phyloP scores from a whole-genome alignment of 805 yeast species.

The Danielia reshetovae region DNA sequence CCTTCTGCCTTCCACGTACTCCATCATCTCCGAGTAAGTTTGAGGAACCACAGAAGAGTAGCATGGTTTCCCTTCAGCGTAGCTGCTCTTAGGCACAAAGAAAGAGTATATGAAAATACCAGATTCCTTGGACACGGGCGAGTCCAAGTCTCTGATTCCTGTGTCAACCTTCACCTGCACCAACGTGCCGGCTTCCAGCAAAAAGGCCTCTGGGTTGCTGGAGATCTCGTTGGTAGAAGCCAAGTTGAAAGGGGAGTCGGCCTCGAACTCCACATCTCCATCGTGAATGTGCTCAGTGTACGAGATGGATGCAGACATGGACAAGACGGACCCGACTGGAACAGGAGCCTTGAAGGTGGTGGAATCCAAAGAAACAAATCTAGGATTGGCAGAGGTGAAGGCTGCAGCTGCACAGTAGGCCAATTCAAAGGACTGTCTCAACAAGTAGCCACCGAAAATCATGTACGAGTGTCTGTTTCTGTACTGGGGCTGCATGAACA shows the following conservation, averaged over 20 bases:
- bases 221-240: conserved; percentile 57
- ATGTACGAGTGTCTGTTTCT: conserved; percentile 91
- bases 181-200: conserved; percentile 77
- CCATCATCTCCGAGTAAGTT: conserved; percentile 89
- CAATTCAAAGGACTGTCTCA: conserved; percentile 89
- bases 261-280: conserved; percentile 16
- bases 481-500: conserved; percentile 95
- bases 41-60: conserved; percentile 78
- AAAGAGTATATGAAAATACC: conserved; percentile 88
- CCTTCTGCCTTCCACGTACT: conserved; percentile 84
- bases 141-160: conserved; percentile 63
- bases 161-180: conserved; percentile 90
- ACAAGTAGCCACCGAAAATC: conserved; percentile 92
- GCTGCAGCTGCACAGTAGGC: conserved; percentile 93
- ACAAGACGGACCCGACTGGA: conserved; percentile 89
- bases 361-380: conserved; percentile 86
- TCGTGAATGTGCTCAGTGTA: conserved; percentile 78
- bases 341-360: conserved; percentile 93
- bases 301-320: conserved; percentile 75
- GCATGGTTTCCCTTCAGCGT: conserved; percentile 45
- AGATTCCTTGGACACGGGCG: conserved; percentile 59
- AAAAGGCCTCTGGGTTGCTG: conserved; percentile 51
- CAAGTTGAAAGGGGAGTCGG: conserved; percentile 40
- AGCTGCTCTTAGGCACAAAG: conserved; percentile 66
- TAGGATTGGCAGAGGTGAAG: conserved; percentile 77